Evolutionary conservation across 2,329 filamentous ascomycete genomes (phyloP).

Genomic region (Blumeria hordei): DNA sequence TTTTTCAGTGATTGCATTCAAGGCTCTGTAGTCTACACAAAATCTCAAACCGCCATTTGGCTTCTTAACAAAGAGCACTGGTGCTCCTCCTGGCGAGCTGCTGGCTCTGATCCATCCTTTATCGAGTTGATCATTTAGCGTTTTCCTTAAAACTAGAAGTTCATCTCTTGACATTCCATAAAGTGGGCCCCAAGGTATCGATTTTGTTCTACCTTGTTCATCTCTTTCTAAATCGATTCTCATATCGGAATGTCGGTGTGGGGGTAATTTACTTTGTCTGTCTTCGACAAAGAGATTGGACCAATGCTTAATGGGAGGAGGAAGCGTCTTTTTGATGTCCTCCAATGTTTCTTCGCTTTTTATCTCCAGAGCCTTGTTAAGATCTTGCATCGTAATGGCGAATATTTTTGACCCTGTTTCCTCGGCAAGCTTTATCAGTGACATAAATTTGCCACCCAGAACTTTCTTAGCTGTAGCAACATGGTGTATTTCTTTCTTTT

Average conservation of each 20-base stretch:
- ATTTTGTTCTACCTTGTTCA: too few species aligned
- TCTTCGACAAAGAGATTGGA: background rate
- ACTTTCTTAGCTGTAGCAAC: background rate
- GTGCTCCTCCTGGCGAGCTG: too few species aligned
- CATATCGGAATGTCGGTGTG: too few species aligned
- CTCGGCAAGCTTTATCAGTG: background rate
- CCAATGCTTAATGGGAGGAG: background rate
- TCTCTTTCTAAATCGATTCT: too few species aligned
- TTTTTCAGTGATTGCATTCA: background rate
- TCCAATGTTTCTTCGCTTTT: too few species aligned
- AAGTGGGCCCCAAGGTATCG: too few species aligned
- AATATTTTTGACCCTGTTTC: background rate
- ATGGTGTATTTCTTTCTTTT: background rate
- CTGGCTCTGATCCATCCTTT: too few species aligned
- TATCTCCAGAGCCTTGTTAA: background rate
- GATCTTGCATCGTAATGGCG: background rate
- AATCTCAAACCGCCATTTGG: background rate
- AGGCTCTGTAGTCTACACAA: background rate
- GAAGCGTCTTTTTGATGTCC: background rate
- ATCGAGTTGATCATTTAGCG: too few species aligned
- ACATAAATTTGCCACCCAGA: background rate
- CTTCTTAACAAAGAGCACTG: too few species aligned
- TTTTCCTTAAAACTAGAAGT: too few species aligned
- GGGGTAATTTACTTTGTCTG: too few species aligned
- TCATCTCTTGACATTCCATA: too few species aligned